These are phyloP conservation scores for Ceriops tagal DNA, from an alignment of 345 rosid genomes.

Conservation along the genomic window DNA sequence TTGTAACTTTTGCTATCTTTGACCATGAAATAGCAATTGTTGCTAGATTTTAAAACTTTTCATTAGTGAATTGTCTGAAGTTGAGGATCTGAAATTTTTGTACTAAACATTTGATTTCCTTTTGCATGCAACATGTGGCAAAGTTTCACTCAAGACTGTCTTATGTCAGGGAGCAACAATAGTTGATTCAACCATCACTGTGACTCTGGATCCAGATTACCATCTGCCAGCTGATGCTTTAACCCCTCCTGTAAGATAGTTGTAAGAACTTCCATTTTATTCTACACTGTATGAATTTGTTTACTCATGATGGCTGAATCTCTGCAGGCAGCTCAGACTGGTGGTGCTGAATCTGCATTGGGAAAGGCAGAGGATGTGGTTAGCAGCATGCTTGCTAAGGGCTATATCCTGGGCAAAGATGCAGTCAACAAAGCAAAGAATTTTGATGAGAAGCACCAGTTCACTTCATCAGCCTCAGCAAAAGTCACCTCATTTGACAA, in stretches of 20 bases:
- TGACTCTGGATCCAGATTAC: conserved; percentile 68
- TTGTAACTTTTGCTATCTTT: too few species aligned
- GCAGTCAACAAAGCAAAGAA: conserved; percentile 82
- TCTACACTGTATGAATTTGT: neutral
- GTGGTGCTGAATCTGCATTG: conserved; percentile 60
- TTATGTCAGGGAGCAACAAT: conserved; percentile 81
- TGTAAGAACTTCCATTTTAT: conserved; percentile 3
- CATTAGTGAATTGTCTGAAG: too few species aligned
- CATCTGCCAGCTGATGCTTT: conserved; percentile 74
- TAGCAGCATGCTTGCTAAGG: conserved; percentile 89
- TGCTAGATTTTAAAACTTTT: too few species aligned
- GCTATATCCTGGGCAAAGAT: conserved; percentile 82
- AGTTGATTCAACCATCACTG: conserved; percentile 69
- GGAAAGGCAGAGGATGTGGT: conserved; percentile 90
- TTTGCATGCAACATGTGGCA: neutral
- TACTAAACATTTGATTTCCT: too few species aligned
- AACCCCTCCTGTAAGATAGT: conserved; percentile 48
- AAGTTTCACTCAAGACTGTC: conserved; percentile 6
- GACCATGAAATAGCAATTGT: too few species aligned
- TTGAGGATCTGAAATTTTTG: too few species aligned
- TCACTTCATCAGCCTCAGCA: conserved; percentile 83
- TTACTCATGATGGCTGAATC: conserved; percentile 13
- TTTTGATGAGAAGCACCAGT: conserved; percentile 83
- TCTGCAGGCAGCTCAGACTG: conserved; percentile 48
- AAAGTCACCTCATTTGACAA: conserved; percentile 83